Conservation (phyloP, 768 basidiomycete species). For the Calocybe gangraenosa region DNA sequence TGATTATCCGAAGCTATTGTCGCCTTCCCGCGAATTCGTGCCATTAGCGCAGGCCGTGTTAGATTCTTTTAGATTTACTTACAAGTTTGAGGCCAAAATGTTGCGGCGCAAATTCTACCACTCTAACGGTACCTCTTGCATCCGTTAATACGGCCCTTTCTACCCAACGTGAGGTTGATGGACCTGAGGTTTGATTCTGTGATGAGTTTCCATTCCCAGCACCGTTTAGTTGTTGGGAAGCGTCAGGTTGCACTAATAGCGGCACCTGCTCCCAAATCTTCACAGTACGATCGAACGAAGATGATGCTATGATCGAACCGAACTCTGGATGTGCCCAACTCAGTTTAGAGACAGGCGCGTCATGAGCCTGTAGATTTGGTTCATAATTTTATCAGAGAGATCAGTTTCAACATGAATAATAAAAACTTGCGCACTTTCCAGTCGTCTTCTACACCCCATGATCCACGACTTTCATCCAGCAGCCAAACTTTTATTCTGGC, state of each 20-base stretch:
- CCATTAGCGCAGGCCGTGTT: background rate
- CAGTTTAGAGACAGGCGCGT: slow-evolving; percentile 80
- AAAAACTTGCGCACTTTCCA: slow-evolving; percentile 67
- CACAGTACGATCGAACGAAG: slow-evolving; percentile 87
- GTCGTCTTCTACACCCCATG: slow-evolving; percentile 79
- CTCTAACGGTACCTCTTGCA: slow-evolving; percentile 80
- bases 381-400: too few species aligned
- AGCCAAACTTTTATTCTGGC: slow-evolving; percentile 84
- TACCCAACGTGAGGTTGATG: slow-evolving; percentile 56
- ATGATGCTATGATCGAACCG: slow-evolving; percentile 80
- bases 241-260: slow-evolving; percentile 22
- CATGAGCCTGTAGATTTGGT: slow-evolving; percentile 68
- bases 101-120: slow-evolving; percentile 83
- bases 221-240: slow-evolving; percentile 21
- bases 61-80: slow-evolving; percentile 23
- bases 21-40: slow-evolving; percentile 47
- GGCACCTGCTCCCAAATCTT: slow-evolving; percentile 84
- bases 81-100: slow-evolving; percentile 89
- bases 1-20: slow-evolving; percentile 84
- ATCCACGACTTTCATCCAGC: slow-evolving; percentile 65
- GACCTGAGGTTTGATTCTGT: slow-evolving; percentile 15
- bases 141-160: slow-evolving; percentile 76
- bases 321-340: slow-evolving; percentile 94
- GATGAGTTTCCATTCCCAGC: slow-evolving; percentile 20
- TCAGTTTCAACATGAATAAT: background rate